Evolutionary conservation across 2,329 filamentous ascomycete species (phyloP).

Genomic region (Xylariaceae sp.): DNA sequence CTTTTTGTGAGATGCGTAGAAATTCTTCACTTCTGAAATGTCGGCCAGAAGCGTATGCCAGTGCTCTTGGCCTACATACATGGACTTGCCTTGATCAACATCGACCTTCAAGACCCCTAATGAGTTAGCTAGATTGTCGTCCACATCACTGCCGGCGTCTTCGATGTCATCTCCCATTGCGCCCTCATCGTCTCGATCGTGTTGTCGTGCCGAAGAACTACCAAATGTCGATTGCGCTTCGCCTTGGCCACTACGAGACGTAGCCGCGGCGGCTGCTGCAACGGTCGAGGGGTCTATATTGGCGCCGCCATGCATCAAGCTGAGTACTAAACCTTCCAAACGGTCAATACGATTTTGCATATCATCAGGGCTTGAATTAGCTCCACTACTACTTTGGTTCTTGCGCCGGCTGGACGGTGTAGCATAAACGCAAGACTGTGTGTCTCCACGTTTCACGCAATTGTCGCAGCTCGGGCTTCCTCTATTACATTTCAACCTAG

Average conservation of each 20-base stretch:
- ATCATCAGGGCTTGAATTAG: conserved; percentile 70
- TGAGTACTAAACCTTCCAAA: conserved; percentile 85
- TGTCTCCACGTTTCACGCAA: conserved; percentile 82
- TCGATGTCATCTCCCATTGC: conserved; percentile 47
- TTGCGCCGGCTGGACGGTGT: conserved; percentile 68
- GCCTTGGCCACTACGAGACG: conserved; percentile 23
- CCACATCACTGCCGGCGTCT: conserved; percentile 65
- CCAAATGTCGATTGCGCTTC: conserved; percentile 37
- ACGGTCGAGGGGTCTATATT: conserved; percentile 40
- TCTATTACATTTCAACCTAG: conserved; percentile 76
- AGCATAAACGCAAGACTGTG: conserved; percentile 80
- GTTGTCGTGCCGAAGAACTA: conserved; percentile 42
- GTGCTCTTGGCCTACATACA: conserved; percentile 79
- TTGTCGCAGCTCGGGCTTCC: conserved; percentile 82
- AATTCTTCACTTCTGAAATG: conserved; percentile 90
- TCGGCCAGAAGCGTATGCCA: conserved; percentile 78
- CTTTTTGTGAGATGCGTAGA: conserved; percentile 81
- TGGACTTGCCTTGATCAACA: conserved; percentile 68
- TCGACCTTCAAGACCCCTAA: conserved; percentile 82
- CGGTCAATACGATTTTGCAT: conserved; percentile 99
- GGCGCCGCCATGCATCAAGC: conserved; percentile 84
- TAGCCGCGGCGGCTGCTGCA: conserved; percentile 30
- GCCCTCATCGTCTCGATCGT: conserved; percentile 55
- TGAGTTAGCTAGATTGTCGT: conserved; percentile 65
- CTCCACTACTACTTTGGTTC: conserved; percentile 54